Evolutionary conservation across 345 rosid species (phyloP), one percentile per base, ranked within the genome.

Genomic region (Schrenkiella parvula): DNA sequence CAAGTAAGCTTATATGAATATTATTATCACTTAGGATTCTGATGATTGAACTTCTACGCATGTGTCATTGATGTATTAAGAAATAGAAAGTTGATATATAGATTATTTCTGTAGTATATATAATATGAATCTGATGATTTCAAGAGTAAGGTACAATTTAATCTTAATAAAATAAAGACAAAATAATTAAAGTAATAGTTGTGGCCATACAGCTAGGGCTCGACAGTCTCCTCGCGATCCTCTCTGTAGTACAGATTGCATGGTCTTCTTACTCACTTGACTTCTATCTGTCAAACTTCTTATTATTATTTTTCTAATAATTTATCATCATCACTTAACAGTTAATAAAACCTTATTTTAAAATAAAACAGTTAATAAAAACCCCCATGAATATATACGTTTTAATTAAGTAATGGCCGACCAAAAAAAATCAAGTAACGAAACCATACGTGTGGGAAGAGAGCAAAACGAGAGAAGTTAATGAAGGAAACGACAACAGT

Each of bases 141-240:
- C 43, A 47, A 65, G 14, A 35, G 35, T 34, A 50, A 35, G 32
- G 23, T 46, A 63, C 56, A n/a, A 13, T 47, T 35, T 19, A 32
- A 64, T 37, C 1, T 37, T 6, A 37, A 21, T 31, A 19, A 34
- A 56, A 8, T 10, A 41, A 31, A 15, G 10, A 31, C n/a, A n/a
- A 55, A 44, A 63, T 29, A 46, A 35, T 15, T 13, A n/a, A n/a
- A n/a, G n/a, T n/a, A n/a, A n/a, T n/a, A n/a, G n/a, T n/a, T n/a
- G n/a, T n/a, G 58, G 66, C 31, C 35, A 73, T 65, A 57, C 72
- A 74, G 72, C 72, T 74, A 43, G 61, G 65, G 78, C 52, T 74
- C 61, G 72, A 74, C 72, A 74, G 61, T 57, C 61, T 74, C 72
- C 21, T 66, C 21, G 28, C 1, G 61, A 59, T 74, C 78, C 60